These are phyloP conservation scores for Westerdykella sp. DNA, from an alignment of 2,329 filamentous ascomycete species.

Conservation along the genomic window DNA sequence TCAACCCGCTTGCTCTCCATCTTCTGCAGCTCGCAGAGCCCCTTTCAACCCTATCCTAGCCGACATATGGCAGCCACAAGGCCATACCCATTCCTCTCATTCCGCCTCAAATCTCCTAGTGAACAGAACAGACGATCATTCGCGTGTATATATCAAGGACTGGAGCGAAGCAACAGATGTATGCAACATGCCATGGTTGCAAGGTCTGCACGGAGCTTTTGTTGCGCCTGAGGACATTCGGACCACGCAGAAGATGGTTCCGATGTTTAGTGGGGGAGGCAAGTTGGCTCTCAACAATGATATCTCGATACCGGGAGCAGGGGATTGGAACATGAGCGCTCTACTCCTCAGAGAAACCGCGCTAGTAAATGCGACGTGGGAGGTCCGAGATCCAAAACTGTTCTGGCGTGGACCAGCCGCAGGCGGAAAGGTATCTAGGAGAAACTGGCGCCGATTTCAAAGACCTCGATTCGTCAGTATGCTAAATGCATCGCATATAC, in stretches of 20 bases:
- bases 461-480: constrained; percentile 69
- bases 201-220: constrained; percentile 45
- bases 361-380: constrained; percentile 31
- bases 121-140: constrained; percentile 26
- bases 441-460: constrained; percentile 67
- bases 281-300: constrained; percentile 48
- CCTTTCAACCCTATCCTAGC: constrained; percentile 13
- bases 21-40: constrained; percentile 27
- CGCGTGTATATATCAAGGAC: constrained; percentile 43
- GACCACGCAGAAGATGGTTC: constrained; percentile 42
- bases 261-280: constrained; percentile 42
- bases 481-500: constrained; percentile 58
- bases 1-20: constrained; percentile 38
- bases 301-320: constrained; percentile 44
- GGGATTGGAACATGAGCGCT: constrained; percentile 33
- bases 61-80: constrained; percentile 32
- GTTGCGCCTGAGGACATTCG: constrained; percentile 42
- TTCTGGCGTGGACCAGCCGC: constrained; percentile 46
- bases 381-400: constrained; percentile 35
- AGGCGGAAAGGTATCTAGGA: constrained; percentile 39
- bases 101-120: constrained; percentile 33
- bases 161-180: constrained; percentile 40
- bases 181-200: constrained; percentile 41
- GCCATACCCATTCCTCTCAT: constrained; percentile 31
- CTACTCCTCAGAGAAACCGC: constrained; percentile 16